Base-by-base conservation (phyloP, 306 rosid species). In the Vachellia collinsii region DNA sequence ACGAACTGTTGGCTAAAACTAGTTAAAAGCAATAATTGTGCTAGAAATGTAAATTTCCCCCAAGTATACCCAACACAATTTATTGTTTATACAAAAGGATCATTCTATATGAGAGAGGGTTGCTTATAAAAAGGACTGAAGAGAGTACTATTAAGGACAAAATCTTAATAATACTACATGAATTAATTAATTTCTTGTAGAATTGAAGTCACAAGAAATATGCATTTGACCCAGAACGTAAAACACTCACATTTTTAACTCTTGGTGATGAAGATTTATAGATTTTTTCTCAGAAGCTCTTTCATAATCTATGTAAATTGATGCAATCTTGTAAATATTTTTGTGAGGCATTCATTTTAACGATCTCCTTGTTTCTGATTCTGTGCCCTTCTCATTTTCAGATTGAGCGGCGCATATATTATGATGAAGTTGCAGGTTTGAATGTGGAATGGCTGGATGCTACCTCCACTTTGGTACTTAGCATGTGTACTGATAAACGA, bases 401-500 rank as follows among this genome's bases (percentile, higher is more conserved):
- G 99, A 88, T 90, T 64, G 99, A 93, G 87, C 87, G 92, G 47
- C 93, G 97, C 79, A 85, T 96, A 83, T 79, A 93, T 86, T 96
- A 96, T 17, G 78, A 81, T 81, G 98, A 93, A 67, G 97, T 93
- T 74, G 92, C 89, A 75, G 97, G 93, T 59, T 77, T 96, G 86
- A 81, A 38, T 34, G 90, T 76, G 10, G 99, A 93, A 58, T 93
- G 99, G 97, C 93, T 96, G 29, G 98, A 92, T 34, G 78, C 89
- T 48, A 92, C 99, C 19, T 91, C 98, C 74, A 80, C 97, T 39
- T 77, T 96, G 93, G 93, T 96, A 80, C 94, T 96, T 75, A 87
- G 78, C 84, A 79, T 91, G 67, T 66, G 69, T 79, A 71, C 86
- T 77, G 84, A 79, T 85, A 90, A 79, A 77, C 91, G 78, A 75